Conservation (phyloP, 371 early-diverging fungal species). For the Mucor racemosus region DNA sequence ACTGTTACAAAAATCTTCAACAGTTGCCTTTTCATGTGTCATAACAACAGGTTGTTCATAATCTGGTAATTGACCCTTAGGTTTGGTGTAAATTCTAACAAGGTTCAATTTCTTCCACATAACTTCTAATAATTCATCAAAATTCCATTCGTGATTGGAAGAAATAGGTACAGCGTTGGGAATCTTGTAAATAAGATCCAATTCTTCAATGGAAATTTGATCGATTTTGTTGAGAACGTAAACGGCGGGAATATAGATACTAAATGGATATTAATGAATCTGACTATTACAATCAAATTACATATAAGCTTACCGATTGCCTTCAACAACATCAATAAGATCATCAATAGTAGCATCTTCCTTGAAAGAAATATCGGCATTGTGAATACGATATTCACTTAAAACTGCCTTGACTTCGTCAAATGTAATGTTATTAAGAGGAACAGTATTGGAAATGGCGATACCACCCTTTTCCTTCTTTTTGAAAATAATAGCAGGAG, state of each 20-base stretch:
- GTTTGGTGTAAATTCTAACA: conserved; percentile 95
- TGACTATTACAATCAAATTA: too few species aligned
- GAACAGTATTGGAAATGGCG: conserved; percentile 87
- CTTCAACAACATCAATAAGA: conserved; percentile 94
- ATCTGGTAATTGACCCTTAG: conserved; percentile 98
- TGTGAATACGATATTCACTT: conserved; percentile 92
- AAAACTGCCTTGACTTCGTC: conserved; percentile 90
- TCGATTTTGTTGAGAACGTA: conserved; percentile 98
- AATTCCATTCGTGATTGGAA: conserved; percentile 98
- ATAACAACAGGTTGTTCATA: conserved; percentile 97
- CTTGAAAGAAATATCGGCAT: conserved; percentile 91
- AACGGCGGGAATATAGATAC: conserved; percentile 80
- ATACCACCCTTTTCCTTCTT: conserved; percentile 97
- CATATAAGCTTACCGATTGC: conserved; percentile 26
- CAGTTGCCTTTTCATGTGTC: conserved; percentile 70
- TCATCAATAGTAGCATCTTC: conserved; percentile 92
- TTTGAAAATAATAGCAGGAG: conserved; percentile 95
- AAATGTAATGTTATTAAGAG: conserved; percentile 81
- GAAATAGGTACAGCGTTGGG: conserved; percentile 98
- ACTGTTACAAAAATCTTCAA: conserved; percentile 98
- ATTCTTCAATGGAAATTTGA: conserved; percentile 91
- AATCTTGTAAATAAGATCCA: conserved; percentile 95
- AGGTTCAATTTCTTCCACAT: conserved; percentile 92
- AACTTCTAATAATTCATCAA: conserved; percentile 96
- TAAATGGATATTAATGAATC: conserved; percentile 3